These are phyloP conservation scores for sorghum (Sorghum bicolor) DNA, from an alignment of 176 grass and related monocot species.

Conservation along the genomic window DNA sequence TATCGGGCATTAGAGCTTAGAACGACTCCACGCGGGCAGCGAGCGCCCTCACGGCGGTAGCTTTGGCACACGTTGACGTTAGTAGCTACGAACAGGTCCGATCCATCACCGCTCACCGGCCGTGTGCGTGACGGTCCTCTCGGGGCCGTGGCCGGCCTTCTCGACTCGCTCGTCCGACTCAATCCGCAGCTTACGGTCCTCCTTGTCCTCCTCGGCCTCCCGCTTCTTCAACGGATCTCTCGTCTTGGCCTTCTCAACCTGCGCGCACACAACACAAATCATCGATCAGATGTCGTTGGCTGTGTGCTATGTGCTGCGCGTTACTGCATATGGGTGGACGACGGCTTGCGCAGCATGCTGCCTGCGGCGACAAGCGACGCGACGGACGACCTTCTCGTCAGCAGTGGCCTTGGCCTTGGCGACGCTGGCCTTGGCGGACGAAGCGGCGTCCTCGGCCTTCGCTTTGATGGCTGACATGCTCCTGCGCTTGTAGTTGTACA, in stretches of 20 bases:
- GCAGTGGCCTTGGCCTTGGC: conserved; percentile 62
- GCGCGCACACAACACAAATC: background rate
- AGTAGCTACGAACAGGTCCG: no score
- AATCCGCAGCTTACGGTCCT: conserved; percentile 42
- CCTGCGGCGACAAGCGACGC: no score
- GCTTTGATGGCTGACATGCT: conserved; percentile 43
- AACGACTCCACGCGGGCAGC: no score
- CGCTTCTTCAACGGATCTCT: conserved; percentile 52
- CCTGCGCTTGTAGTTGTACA: background rate
- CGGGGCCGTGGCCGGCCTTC: conserved; percentile 31
- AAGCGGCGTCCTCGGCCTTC: conserved; percentile 35
- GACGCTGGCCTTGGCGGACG: no score
- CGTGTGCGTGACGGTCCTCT: conserved; percentile 21
- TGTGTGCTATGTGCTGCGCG: no score
- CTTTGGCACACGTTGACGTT: no score
- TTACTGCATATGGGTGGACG: no score
- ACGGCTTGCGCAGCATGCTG: no score
- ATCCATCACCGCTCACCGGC: background rate
- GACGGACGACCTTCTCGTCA: conserved; percentile 48
- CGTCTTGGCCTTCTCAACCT: conserved; percentile 67
- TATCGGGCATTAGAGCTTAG: no score
- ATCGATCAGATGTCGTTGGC: background rate
- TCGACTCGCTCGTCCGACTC: conserved; percentile 47
- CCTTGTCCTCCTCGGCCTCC: conserved; percentile 47
- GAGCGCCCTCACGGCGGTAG: no score